Conservation (phyloP, 1,284 basidiomycete species). For the Lentinula novae-zelandiae region DNA sequence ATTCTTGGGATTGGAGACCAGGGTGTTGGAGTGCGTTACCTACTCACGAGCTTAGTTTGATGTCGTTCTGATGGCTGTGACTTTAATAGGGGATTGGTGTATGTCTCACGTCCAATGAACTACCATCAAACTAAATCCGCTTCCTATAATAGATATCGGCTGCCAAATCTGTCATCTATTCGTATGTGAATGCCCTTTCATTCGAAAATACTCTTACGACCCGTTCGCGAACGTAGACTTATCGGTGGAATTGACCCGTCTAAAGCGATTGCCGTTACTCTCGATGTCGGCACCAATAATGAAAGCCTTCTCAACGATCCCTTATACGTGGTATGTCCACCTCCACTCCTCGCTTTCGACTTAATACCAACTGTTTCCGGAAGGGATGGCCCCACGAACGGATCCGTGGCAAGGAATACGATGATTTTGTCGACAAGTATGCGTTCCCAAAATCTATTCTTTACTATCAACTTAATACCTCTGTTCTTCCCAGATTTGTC, state of each 20-base stretch:
- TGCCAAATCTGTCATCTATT: conserved; percentile 86
- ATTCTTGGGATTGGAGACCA: conserved; percentile 82
- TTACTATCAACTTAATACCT: background rate
- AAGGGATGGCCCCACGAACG: conserved; percentile 67
- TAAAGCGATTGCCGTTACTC: conserved; percentile 58
- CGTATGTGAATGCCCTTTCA: conserved; percentile 37
- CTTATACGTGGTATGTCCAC: conserved; percentile 59
- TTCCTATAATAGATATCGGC: conserved; percentile 64
- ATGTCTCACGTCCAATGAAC: conserved; percentile 14
- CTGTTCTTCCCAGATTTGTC: conserved; percentile 34
- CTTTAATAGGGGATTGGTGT: conserved; percentile 43
- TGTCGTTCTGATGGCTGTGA: background rate
- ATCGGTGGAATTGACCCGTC: conserved; percentile 80
- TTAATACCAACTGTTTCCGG: background rate
- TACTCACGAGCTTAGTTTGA: background rate
- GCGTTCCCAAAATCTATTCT: background rate
- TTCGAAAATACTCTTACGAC: background rate
- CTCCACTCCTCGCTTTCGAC: background rate
- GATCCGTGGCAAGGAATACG: conserved; percentile 64
- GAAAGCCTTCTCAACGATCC: conserved; percentile 56
- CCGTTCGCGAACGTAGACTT: conserved; percentile 38
- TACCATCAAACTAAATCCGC: conserved; percentile 3
- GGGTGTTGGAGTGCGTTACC: conserved; percentile 40
- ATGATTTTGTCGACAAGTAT: conserved; percentile 65
- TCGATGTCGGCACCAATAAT: conserved; percentile 82